Evolutionary conservation across 116 monocot species (phyloP), one percentile per base, ranked within the genome.

Genomic region (Papilionanthe hybrid): DNA sequence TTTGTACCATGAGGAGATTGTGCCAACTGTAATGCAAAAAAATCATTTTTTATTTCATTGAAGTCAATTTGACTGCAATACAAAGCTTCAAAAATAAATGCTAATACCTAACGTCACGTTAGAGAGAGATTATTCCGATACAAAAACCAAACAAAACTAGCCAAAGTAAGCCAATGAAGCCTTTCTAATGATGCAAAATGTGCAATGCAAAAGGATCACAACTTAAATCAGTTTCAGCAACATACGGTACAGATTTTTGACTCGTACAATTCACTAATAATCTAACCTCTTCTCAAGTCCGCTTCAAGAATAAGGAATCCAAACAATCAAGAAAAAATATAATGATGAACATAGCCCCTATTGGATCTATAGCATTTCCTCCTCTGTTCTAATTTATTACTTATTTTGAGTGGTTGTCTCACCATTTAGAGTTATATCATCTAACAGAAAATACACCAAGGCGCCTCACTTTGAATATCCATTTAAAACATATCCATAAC

Each of bases 1-100:
- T 41, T 83, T 77, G 88, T 66, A 83, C 90, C 84, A 81, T 90
- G 80, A 23, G 86, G 87, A 81, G 88, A 87, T 82, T 87, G 82
- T 56, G 81, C 90, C 84, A 92, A 81, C 92, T 92, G 78, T 19
- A 79, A 71, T 50, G 41, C 4, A 9, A 81, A 81, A 55, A 53
- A 20, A 10, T 19, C 29, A 53, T 28, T 3, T 32, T 57, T 37
- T 12, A 50, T n/a, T 53, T 17, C 15, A 15, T 44, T 37, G 2
- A 65, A 10, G 69, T 17, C 32, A 69, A 37, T 15, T 65, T 69
- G 15, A 30, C 28, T 69, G 32, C 32, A 30, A 32, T 13, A 32
- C 4, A 30, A 15, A 12, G 8, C 23, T 17, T 29, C 37, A 30
- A 30, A 30, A 12, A 30, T 10, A 18, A 17, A 69, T 37, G 69